Evolutionary conservation across 768 basidiomycete genomes (phyloP).

Genomic region (Boletus edulis): DNA sequence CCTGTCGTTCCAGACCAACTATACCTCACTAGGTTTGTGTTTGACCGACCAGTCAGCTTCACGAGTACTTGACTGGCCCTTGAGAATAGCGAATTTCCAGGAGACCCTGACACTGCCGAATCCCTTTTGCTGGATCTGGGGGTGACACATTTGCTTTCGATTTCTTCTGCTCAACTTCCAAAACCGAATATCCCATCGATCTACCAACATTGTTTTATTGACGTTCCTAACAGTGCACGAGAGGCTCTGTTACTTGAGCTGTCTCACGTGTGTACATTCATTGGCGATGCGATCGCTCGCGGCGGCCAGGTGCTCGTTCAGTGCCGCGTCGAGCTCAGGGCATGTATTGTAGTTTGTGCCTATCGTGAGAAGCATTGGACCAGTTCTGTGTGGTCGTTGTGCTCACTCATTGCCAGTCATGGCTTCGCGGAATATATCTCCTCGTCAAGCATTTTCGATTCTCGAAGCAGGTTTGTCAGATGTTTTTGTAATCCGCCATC

Average conservation of each 20-base stretch:
- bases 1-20: conserved; percentile 47
- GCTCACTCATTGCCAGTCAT: conserved; percentile 41
- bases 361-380: conserved; percentile 40
- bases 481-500: neutral
- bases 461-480: conserved; percentile 42
- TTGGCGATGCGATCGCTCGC: conserved; percentile 39
- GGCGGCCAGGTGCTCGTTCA: conserved; percentile 54
- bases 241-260: conserved; percentile 46
- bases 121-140: conserved; percentile 50
- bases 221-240: conserved; percentile 37
- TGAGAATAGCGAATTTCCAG: conserved; percentile 51
- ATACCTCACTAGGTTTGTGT: conserved; percentile 48
- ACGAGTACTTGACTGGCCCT: neutral
- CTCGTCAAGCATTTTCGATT: conserved; percentile 37
- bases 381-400: neutral
- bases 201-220: conserved; percentile 42
- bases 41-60: neutral
- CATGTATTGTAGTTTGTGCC: conserved; percentile 51
- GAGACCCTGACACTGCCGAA: conserved; percentile 47
- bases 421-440: conserved; percentile 36
- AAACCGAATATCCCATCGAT: conserved; percentile 28
- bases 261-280: conserved; percentile 44
- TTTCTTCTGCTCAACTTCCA: conserved; percentile 50
- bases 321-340: conserved; percentile 51
- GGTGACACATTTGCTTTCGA: conserved; percentile 51